Base-by-base conservation (phyloP, 441 rosid species). In the Brassica hybrid region DNA sequence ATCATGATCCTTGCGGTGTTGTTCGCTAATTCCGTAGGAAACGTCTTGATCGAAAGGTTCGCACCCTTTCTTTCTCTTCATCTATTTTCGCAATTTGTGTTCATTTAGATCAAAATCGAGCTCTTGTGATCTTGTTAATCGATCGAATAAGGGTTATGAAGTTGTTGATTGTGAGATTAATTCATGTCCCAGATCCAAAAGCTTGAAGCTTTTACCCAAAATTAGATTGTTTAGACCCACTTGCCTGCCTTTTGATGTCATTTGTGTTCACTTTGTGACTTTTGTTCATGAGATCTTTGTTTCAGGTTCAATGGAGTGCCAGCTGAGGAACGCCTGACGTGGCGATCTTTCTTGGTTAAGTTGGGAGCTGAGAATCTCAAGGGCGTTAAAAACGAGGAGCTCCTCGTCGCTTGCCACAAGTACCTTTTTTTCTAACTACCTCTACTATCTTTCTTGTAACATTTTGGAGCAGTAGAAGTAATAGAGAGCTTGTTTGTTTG, bases 351-450 rank as follows among this genome's bases (percentile, higher is more conserved):
- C 90, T 83, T 94, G 79, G 96, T 94, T 16, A 94, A 93, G 83
- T 82, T 93, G 63, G 99, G 99, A 74, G 94, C 95, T 2, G 99
- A 94, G 74, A 94, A 94, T 84, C 98, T 94, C 52, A 91, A 85
- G 77, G 98, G 97, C 65, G 90, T 87, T 5, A 94, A 89, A 65
- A 91, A 93, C 82, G 98, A 94, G 83, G 99, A 93, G 82, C 98
- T 94, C 12, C 94, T 94, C 38, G 94, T 93, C 82, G 98, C 99
- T 76, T 93, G 93, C 79, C 97, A 94, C 88, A 94, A 93, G 99
- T 94, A 88, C 13, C 3, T 11, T 85, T 61, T n/a, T n/a, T n/a
- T n/a, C 25, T 1, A n/a, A n/a, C n/a, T n/a, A n/a, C n/a, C n/a
- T n/a, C n/a, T n/a, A n/a, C 7, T 27, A 30, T 3, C 3, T 67